A percentile compares a stretch with the other conserved stretches of the same genome.
These are phyloP conservation scores for Blastomyces parvus DNA, from an alignment of 2,329 filamentous ascomycete species.

Conservation along the genomic window DNA sequence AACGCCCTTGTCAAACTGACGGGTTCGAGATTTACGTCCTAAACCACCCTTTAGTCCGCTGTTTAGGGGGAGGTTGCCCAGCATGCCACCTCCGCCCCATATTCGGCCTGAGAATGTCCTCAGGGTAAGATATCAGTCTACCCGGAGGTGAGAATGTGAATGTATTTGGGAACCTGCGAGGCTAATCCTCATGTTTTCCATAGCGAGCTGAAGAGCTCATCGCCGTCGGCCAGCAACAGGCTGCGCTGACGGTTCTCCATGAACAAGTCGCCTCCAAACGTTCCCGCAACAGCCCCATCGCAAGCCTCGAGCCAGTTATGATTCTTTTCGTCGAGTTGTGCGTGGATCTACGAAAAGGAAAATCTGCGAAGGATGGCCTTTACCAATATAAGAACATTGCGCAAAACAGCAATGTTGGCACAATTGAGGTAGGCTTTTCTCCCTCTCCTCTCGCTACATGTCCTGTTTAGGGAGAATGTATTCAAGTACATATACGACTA, in stretches of 20 bases:
- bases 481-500: neutral
- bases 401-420: conserved; percentile 96
- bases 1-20: conserved; percentile 1
- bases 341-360: conserved; percentile 95
- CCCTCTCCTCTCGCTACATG: conserved; percentile 2
- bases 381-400: conserved; percentile 99
- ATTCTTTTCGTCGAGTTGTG: conserved; percentile 92
- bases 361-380: conserved; percentile 94
- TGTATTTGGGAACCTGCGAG: conserved; percentile 14
- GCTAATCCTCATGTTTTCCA: conserved; percentile 17
- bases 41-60: neutral
- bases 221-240: conserved; percentile 85
- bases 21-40: neutral
- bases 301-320: conserved; percentile 96
- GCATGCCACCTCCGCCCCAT: conserved; percentile 88
- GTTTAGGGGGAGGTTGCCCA: conserved; percentile 33
- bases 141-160: conserved; percentile 9
- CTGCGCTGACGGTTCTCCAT: conserved; percentile 88
- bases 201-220: conserved; percentile 94
- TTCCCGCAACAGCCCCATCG: conserved; percentile 93
- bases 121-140: conserved; percentile 46
- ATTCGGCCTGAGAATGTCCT: conserved; percentile 99
- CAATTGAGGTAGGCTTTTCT: conserved; percentile 64
- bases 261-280: conserved; percentile 99
- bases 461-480: neutral